These are phyloP conservation scores for Phaeoacremonium minimum DNA, from an alignment of 2,329 filamentous ascomycete genomes.

Conservation along the genomic window DNA sequence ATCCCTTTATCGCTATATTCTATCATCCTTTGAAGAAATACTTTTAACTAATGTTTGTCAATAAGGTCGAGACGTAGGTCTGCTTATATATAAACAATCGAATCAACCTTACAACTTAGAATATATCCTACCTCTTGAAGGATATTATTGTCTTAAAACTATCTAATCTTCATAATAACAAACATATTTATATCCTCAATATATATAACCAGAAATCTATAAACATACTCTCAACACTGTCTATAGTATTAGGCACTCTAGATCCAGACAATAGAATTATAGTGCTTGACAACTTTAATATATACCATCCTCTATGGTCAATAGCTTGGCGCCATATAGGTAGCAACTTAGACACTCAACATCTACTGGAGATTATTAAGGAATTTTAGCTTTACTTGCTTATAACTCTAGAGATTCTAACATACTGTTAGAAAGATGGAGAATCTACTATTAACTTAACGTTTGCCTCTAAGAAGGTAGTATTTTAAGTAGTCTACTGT, in stretches of 20 bases:
- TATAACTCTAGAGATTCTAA: background rate
- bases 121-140: slow-evolving; percentile 7
- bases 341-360: slow-evolving; percentile 5
- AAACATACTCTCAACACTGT: slow-evolving; percentile 5
- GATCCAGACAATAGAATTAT: slow-evolving; percentile 9
- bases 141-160: slow-evolving; percentile 11
- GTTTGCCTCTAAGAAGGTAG: slow-evolving; percentile 5
- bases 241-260: slow-evolving; percentile 6
- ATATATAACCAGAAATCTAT: slow-evolving; percentile 11
- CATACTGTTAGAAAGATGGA: slow-evolving; percentile 3
- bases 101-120: slow-evolving; percentile 13
- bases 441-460: slow-evolving; percentile 8
- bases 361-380: slow-evolving; percentile 12
- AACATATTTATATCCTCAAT: slow-evolving; percentile 9
- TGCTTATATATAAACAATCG: slow-evolving; percentile 8
- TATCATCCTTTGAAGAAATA: slow-evolving; percentile 14
- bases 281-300: slow-evolving; percentile 14
- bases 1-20: slow-evolving; percentile 13
- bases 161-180: background rate
- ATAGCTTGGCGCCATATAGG: slow-evolving; percentile 4
- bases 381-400: slow-evolving; percentile 2
- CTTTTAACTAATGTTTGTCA: slow-evolving; percentile 14
- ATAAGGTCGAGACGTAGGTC: slow-evolving; percentile 8
- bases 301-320: slow-evolving; percentile 15
- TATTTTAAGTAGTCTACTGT: slow-evolving; percentile 6